These are phyloP conservation scores for Mycosarcoma mackinlayi DNA, from an alignment of 1,284 basidiomycete genomes.

Conservation along the genomic window DNA sequence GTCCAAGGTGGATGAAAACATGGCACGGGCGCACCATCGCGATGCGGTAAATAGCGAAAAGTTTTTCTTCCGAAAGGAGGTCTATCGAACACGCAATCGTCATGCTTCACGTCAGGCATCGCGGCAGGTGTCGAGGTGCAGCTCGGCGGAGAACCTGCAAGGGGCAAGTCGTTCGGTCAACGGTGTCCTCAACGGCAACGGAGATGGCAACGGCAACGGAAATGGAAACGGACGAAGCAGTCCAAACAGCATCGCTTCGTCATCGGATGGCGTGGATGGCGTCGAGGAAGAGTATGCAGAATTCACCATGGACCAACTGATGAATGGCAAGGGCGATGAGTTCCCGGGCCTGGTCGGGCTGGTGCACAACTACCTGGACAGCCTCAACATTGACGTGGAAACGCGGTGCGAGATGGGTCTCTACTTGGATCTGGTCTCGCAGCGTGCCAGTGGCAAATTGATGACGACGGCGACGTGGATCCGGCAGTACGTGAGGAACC, in stretches of 20 bases:
- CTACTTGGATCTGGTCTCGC: slow-evolving; percentile 65
- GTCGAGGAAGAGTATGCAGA: slow-evolving; percentile 85
- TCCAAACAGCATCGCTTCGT: slow-evolving; percentile 31
- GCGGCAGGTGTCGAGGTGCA: slow-evolving; percentile 26
- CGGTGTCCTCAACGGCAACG: slow-evolving; percentile 1
- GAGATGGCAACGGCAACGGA: slow-evolving; percentile 1
- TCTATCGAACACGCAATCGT: slow-evolving; percentile 73
- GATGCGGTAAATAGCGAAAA: slow-evolving; percentile 79
- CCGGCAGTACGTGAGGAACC: slow-evolving; percentile 85
- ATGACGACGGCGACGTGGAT: slow-evolving; percentile 93
- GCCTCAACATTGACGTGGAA: slow-evolving; percentile 79
- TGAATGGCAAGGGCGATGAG: slow-evolving; percentile 82
- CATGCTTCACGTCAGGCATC: slow-evolving; percentile 57
- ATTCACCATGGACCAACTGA: slow-evolving; percentile 91
- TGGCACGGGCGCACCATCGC: slow-evolving; percentile 86
- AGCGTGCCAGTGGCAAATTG: slow-evolving; percentile 88
- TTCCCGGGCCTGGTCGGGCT: slow-evolving; percentile 90
- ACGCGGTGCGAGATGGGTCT: slow-evolving; percentile 76
- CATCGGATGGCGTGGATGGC: slow-evolving; percentile 5
- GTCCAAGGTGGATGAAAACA: slow-evolving; percentile 97
- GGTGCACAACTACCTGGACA: slow-evolving; percentile 86
- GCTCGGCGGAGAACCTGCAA: slow-evolving; percentile 29
- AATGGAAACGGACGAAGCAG: slow-evolving; percentile 15
- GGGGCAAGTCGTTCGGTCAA: slow-evolving; percentile 2
- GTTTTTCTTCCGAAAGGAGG: slow-evolving; percentile 90